Percentiles rank a stretch among this genome's conserved stretches.
Conservation (phyloP, 2,329 filamentous ascomycete species). For the Sclerotinia subarctica region DNA sequence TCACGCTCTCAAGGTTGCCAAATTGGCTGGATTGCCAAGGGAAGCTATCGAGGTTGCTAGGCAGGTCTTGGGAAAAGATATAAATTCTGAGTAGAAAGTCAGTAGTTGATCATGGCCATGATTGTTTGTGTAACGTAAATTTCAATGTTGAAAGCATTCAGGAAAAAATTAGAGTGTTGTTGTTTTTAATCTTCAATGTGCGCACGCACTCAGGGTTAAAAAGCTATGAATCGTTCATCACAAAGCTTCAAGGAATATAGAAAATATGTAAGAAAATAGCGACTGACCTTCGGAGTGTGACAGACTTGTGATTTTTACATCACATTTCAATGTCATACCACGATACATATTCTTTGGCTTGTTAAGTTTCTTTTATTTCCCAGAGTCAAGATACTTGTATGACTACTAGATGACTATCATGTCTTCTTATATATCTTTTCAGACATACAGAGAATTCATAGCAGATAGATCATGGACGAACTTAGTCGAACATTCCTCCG, state of each 20-base stretch:
- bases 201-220: constrained; percentile 41
- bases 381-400: constrained; percentile 33
- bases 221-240: constrained; percentile 42
- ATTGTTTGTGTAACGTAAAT: constrained; percentile 46
- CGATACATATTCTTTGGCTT: constrained; percentile 20
- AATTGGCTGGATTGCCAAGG: constrained; percentile 76
- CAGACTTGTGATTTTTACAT: constrained; percentile 19
- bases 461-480: constrained; percentile 29
- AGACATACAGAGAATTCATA: constrained; percentile 27
- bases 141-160: constrained; percentile 32
- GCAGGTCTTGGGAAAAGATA: constrained; percentile 31
- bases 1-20: constrained; percentile 93
- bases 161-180: constrained; percentile 45
- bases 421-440: constrained; percentile 25
- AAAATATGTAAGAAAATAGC: constrained; percentile 19
- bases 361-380: constrained; percentile 27
- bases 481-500: constrained; percentile 74
- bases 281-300: constrained; percentile 30
- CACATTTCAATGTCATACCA: constrained; percentile 21
- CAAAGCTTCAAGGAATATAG: constrained; percentile 26
- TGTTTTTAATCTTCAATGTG: constrained; percentile 42
- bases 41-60: constrained; percentile 65
- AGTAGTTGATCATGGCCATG: constrained; percentile 40
- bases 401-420: constrained; percentile 31
- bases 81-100: constrained; percentile 52